A percentile compares a stretch with the other conserved stretches of the same genome.
Evolutionary conservation across 768 basidiomycete species (phyloP).

Genomic region (Russula sp.): DNA sequence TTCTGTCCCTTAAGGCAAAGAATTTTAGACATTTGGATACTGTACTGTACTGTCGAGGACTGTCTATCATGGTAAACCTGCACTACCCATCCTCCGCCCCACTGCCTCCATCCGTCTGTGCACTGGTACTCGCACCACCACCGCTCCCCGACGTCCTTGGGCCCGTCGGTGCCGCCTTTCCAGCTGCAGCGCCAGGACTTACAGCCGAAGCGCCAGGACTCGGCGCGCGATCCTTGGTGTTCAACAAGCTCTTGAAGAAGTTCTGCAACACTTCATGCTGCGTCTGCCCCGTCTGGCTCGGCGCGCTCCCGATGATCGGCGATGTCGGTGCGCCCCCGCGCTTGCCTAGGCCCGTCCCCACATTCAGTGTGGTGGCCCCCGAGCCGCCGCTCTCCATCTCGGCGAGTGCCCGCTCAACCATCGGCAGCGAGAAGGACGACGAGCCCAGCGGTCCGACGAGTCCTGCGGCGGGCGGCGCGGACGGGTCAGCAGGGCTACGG

Average conservation of each 20-base stretch:
- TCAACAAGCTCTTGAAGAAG: conserved; percentile 81
- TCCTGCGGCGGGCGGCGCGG: conserved; percentile 52
- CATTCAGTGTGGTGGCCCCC: conserved; percentile 23
- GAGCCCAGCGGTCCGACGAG: conserved; percentile 92
- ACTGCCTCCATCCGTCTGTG: conserved; percentile 7
- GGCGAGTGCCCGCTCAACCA: conserved; percentile 78
- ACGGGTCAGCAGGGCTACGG: conserved; percentile 63
- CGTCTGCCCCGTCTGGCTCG: conserved; percentile 48
- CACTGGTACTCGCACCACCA: not conserved
- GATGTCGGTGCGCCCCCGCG: conserved; percentile 27
- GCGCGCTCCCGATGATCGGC: conserved; percentile 31
- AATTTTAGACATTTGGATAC: too few species aligned
- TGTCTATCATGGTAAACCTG: too few species aligned
- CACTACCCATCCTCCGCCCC: conserved; percentile 7
- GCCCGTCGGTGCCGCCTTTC: conserved; percentile 2
- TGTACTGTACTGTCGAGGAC: too few species aligned
- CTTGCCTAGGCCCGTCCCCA: conserved; percentile 14
- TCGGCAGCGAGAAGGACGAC: conserved; percentile 78
- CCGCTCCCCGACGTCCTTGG: conserved; percentile 3
- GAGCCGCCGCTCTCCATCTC: conserved; percentile 73
- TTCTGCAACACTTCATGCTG: conserved; percentile 82
- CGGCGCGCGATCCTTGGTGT: conserved; percentile 53
- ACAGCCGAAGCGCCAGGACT: conserved; percentile 32
- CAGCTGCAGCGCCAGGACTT: conserved; percentile 29
- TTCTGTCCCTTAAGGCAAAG: too few species aligned